Percentiles rank a stretch among this genome's conserved stretches.
These are phyloP conservation scores for Bipolaris zeicola DNA, from an alignment of 2,329 filamentous ascomycete species.

Conservation along the genomic window DNA sequence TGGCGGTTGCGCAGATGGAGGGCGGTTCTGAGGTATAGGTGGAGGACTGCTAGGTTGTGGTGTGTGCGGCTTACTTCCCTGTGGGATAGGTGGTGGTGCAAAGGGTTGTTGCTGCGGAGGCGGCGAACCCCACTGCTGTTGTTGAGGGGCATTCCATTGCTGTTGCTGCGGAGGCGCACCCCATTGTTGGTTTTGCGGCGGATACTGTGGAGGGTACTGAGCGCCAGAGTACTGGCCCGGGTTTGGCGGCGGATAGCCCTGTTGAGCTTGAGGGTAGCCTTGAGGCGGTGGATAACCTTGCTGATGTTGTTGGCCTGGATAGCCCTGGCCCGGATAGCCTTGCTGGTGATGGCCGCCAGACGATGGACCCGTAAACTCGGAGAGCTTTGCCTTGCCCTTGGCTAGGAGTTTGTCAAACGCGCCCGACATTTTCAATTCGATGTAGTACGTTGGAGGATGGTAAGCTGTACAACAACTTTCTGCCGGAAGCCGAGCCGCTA, in stretches of 20 bases:
- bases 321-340: conserved; percentile 27
- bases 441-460: conserved; percentile 1
- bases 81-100: conserved; percentile 39
- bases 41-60: conserved; percentile 26
- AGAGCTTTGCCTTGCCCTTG: conserved; percentile 47
- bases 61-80: conserved; percentile 40
- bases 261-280: conserved; percentile 14
- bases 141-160: conserved; percentile 21
- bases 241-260: conserved; percentile 13
- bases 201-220: conserved; percentile 28
- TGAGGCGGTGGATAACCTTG: conserved; percentile 20
- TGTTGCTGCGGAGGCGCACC: conserved; percentile 15
- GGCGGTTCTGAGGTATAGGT: conserved; percentile 38
- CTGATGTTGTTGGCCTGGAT: conserved; percentile 20
- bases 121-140: conserved; percentile 30
- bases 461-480: conserved; percentile 5
- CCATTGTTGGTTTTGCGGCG: conserved; percentile 27
- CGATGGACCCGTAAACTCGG: conserved; percentile 35
- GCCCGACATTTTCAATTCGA: conserved; percentile 29
- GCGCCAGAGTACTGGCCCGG: conserved; percentile 25
- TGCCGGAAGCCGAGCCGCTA: conserved; percentile 13
- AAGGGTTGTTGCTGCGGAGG: conserved; percentile 33
- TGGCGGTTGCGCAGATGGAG: conserved; percentile 32
- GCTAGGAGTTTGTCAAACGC: conserved; percentile 44
- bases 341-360: conserved; percentile 28